Percentiles rank a stretch among this genome's conserved stretches.
Evolutionary conservation across 2,329 filamentous ascomycete species (phyloP).

Genomic region (Ascochyta fabae): DNA sequence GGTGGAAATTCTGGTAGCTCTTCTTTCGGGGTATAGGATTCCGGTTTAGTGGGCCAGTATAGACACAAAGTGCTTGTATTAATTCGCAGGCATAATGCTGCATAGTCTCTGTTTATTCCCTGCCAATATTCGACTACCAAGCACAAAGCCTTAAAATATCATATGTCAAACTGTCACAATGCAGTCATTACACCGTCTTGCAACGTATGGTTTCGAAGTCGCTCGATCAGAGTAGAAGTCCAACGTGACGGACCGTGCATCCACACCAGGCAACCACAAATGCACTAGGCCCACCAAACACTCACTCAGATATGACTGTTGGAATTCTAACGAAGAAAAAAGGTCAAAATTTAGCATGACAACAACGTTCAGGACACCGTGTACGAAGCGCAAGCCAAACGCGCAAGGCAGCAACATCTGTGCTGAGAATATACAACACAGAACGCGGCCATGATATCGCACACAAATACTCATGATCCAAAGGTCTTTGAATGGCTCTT

Average conservation of each 20-base stretch:
- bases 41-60: not conserved
- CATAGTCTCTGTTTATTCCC: no score
- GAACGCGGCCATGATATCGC: not conserved
- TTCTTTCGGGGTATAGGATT: not conserved
- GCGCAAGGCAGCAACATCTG: slow-evolving; percentile 5
- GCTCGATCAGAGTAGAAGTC: not conserved
- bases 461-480: not conserved
- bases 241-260: not conserved
- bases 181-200: not conserved
- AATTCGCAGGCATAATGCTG: no score
- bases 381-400: not conserved
- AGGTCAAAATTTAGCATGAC: not conserved
- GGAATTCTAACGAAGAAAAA: not conserved
- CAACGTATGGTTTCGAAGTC: not conserved
- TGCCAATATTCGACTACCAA: no score
- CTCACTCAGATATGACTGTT: not conserved
- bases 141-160: not conserved
- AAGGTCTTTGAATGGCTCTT: not conserved
- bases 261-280: slow-evolving; percentile 11
- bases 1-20: slow-evolving; percentile 17
- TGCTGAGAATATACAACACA: not conserved
- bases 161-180: not conserved
- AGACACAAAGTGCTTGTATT: not conserved
- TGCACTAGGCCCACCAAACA: slow-evolving; percentile 3
- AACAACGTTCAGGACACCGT: not conserved